phyloP scores from a whole-genome alignment of 83 land plant species.

The Picea abies region DNA sequence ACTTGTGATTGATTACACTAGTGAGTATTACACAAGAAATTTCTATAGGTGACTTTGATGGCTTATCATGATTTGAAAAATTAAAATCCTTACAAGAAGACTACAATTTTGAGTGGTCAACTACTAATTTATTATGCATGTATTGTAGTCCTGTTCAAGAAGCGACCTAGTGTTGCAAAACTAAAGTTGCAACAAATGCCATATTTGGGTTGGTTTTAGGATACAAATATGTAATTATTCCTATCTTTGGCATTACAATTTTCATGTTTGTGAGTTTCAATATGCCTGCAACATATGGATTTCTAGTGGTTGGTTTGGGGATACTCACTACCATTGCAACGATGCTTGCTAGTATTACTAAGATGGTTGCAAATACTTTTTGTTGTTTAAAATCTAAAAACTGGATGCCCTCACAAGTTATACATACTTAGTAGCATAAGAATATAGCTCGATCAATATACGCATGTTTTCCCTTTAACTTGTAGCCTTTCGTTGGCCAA shows the following conservation, averaged over 20 bases:
- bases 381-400: conserved; percentile 52
- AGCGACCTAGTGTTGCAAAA: conserved; percentile 65
- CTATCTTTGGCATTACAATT: conserved; percentile 81
- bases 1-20: conserved; percentile 75
- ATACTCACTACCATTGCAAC: conserved; percentile 90
- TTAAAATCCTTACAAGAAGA: background rate
- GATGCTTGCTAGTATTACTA: conserved; percentile 87
- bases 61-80: conserved; percentile 1
- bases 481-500: no score
- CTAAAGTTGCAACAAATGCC: conserved; percentile 63
- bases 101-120: no score
- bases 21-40: conserved; percentile 86
- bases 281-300: conserved; percentile 87
- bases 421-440: no score
- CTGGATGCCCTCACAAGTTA: no score
- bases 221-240: conserved; percentile 85
- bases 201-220: conserved; percentile 81
- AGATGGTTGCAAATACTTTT: conserved; percentile 79
- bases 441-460: no score
- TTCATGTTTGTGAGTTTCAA: conserved; percentile 81
- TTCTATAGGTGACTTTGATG: conserved; percentile 57
- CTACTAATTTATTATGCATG: background rate
- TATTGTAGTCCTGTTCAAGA: conserved; percentile 79
- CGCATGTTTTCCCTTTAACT: no score
- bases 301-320: conserved; percentile 84